Base-by-base conservation (phyloP, 495 filamentous ascomycete species). In the Pseudomonodictys pantanalensis region DNA sequence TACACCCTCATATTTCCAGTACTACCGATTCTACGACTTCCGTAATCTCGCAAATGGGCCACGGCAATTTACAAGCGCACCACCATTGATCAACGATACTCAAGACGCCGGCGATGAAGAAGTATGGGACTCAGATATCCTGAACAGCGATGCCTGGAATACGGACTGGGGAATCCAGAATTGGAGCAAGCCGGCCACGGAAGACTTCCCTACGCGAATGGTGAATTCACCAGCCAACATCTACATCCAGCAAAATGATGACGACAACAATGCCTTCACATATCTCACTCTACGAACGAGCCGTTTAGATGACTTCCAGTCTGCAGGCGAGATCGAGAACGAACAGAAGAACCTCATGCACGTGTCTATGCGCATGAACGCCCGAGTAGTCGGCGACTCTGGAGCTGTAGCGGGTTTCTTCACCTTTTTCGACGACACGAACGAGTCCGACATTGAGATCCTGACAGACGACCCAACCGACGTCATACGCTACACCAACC, bases 1-100 rank as follows among this genome's bases (percentile, higher is more conserved):
- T 17, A 51, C 59, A 3, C 59, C 59, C 8, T 30, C 49, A n/a
- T 87, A 82, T 73, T 89, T 87, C 69, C 77, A 76, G 20, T 74
- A 81, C 64, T 83, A 88, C 73, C 77, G 77, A 32, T 83, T 89
- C 69, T 86, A 79, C 73, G 87, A 90, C 73, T 90, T 85, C 68
- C 82, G 86, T 35, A 75, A 76, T 30, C 71, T 78, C 29, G 35
- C 51, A 39, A 17, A 57, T 69, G 15, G 71, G 71, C 12, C 79
- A 77, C 8, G 59, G 3, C 60, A 75, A 44, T 72, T 78, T 54
- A 52, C 60, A 0, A 46, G 30, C 9, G 17, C 58, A 5, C 57
- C 53, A 6, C 45, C 47, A 8, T 22, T 42, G 20, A 39, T 62
- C 45, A 62, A 61, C 42, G 38, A 62, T 35, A 50, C 29, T 0